Conservation (phyloP, 139 green algal species). For the Chlorella vulgaris region DNA sequence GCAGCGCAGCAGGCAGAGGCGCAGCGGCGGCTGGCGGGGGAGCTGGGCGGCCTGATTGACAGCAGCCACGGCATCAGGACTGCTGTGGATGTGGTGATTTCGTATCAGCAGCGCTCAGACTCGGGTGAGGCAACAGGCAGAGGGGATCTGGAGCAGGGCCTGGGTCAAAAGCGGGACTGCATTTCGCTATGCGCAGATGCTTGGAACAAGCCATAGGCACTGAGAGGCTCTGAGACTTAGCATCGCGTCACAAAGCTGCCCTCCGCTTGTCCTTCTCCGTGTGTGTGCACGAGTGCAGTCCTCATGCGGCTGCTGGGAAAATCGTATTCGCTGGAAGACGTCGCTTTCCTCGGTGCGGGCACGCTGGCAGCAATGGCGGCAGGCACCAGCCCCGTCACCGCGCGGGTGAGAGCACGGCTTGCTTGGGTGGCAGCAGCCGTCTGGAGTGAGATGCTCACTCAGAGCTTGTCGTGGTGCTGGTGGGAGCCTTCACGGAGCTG, state of each 20-base stretch:
- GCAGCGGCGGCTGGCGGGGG: conserved; percentile 4
- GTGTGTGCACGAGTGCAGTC: no score
- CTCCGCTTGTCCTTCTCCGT: no score
- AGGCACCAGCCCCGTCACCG: conserved; percentile 11
- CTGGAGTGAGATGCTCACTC: no score
- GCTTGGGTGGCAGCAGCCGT: no score
- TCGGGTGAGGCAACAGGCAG: neutral
- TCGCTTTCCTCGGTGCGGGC: conserved; percentile 23
- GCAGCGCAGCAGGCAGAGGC: neutral
- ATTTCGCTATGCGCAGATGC: no score
- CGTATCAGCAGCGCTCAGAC: conserved; percentile 40
- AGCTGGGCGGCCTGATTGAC: conserved; percentile 16
- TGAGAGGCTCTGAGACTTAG: no score
- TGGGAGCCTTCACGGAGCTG: no score
- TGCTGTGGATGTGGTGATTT: conserved; percentile 30
- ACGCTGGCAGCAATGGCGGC: conserved; percentile 15
- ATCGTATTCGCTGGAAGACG: conserved; percentile 38
- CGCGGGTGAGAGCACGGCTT: neutral
- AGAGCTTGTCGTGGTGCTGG: neutral
- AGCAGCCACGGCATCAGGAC: conserved; percentile 17
- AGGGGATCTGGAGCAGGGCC: neutral
- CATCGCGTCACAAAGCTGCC: no score
- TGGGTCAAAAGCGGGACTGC: no score
- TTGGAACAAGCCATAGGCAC: no score
- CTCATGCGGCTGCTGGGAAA: conserved; percentile 43